Evolutionary conservation across 192 early-diverging fungal genomes (phyloP).

Genomic region (Chytriomyces sp.): DNA sequence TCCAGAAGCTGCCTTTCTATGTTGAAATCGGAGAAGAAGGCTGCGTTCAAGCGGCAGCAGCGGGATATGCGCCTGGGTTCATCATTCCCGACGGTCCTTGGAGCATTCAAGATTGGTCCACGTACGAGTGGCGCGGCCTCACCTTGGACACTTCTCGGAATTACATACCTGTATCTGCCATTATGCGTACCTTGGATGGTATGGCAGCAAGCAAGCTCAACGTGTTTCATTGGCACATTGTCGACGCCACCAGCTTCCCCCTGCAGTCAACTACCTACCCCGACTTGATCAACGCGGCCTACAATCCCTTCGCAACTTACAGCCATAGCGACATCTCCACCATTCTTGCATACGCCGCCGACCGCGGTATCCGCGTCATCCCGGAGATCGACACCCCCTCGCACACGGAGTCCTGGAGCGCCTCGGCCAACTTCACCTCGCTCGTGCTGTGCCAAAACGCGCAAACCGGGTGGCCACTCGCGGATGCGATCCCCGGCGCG

Average conservation of each 20-base stretch:
- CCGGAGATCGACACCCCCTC: conserved; percentile 75
- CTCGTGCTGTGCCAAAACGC: conserved; percentile 1
- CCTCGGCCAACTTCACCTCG: not conserved
- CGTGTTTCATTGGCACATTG: conserved; percentile 45
- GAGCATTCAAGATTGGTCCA: conserved; percentile 32
- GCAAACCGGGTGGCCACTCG: not conserved
- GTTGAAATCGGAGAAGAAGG: not conserved
- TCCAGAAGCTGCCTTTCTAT: conserved; percentile 1
- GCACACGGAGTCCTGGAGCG: conserved; percentile 4
- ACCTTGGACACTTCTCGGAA: conserved; percentile 44
- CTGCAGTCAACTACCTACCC: not conserved
- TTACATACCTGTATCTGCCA: conserved; percentile 33
- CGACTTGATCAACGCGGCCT: not conserved
- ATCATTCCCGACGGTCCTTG: conserved; percentile 12
- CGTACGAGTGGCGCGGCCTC: conserved; percentile 32
- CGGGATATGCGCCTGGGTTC: conserved; percentile 18
- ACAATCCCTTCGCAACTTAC: conserved; percentile 59
- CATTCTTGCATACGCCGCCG: conserved; percentile 73
- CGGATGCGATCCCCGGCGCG: not conserved
- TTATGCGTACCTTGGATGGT: conserved; percentile 32
- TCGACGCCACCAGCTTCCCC: conserved; percentile 38
- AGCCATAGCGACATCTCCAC: conserved; percentile 67
- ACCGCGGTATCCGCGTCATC: conserved; percentile 83
- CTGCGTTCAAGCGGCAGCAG: not conserved
- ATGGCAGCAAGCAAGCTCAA: conserved; percentile 29